Conservation (phyloP, 2,329 filamentous ascomycete genomes). For the Pseudogymnoascus sp. region DNA sequence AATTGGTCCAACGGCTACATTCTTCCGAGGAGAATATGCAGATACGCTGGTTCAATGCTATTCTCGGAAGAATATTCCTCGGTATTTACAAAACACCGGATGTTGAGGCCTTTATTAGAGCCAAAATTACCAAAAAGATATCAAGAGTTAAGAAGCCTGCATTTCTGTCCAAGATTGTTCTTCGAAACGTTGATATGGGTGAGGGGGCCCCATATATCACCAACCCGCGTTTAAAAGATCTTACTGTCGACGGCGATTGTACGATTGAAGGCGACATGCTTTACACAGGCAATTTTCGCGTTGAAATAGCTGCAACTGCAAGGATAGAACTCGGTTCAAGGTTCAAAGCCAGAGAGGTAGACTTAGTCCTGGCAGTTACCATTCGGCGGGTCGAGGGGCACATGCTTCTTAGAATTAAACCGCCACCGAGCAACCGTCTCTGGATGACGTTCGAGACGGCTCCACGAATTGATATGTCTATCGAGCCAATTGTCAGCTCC, state of each 20-base stretch:
- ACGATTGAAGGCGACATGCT: conserved; percentile 79
- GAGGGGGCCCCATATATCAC: conserved; percentile 82
- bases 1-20: conserved; percentile 82
- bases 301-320: conserved; percentile 88
- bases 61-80: conserved; percentile 82
- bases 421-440: conserved; percentile 88
- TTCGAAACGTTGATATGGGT: conserved; percentile 78
- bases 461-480: conserved; percentile 88
- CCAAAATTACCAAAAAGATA: conserved; percentile 94
- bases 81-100: conserved; percentile 79
- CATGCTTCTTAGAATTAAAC: conserved; percentile 78
- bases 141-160: conserved; percentile 84
- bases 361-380: conserved; percentile 78
- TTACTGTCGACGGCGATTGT: conserved; percentile 87
- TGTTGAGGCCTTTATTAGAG: conserved; percentile 68
- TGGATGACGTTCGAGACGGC: conserved; percentile 94
- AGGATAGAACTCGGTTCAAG: conserved; percentile 82
- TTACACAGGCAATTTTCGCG: conserved; percentile 81
- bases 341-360: conserved; percentile 86
- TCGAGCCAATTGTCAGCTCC: conserved; percentile 91
- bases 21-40: conserved; percentile 86
- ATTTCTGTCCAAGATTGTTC: conserved; percentile 78
- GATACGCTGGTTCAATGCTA: conserved; percentile 86
- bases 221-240: conserved; percentile 77
- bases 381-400: conserved; percentile 82